Evolutionary conservation across 768 basidiomycete genomes (phyloP).

Genomic region (Dentipellis fragilis): DNA sequence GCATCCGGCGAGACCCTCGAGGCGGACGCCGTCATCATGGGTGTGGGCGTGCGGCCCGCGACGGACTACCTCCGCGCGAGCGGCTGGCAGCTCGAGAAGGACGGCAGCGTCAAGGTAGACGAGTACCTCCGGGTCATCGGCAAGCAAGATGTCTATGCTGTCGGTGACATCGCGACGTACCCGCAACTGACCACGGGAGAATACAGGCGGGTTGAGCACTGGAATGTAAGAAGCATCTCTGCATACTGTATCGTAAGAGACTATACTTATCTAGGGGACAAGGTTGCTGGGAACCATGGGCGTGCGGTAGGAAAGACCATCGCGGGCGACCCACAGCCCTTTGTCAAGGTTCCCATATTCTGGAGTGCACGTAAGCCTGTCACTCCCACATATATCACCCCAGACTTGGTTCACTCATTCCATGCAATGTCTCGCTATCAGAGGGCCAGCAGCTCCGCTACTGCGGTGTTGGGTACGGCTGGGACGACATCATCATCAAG

Average conservation of each 20-base stretch:
- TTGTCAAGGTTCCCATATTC: constrained; percentile 74
- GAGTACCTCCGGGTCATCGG: constrained; percentile 55
- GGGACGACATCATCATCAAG: constrained; percentile 70
- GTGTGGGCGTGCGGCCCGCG: constrained; percentile 77
- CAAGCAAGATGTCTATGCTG: constrained; percentile 50
- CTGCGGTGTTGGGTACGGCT: constrained; percentile 60
- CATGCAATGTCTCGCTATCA: constrained; percentile 16
- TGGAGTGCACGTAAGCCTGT: constrained; percentile 72
- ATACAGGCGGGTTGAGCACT: constrained; percentile 70
- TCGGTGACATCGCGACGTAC: constrained; percentile 79
- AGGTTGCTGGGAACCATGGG: constrained; percentile 83
- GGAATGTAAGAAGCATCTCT: constrained; percentile 51
- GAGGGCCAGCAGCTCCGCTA: constrained; percentile 86
- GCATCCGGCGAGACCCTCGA: constrained; percentile 35
- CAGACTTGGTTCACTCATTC: not conserved
- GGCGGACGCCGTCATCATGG: constrained; percentile 77
- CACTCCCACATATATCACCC: not conserved
- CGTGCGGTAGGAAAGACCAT: constrained; percentile 77
- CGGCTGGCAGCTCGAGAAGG: constrained; percentile 58
- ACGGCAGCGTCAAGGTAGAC: constrained; percentile 72
- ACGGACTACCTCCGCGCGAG: constrained; percentile 72
- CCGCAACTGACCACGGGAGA: constrained; percentile 48
- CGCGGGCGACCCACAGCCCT: constrained; percentile 41
- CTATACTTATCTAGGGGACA: not conserved
- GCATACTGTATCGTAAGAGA: not conserved